Evolutionary conservation across 2,329 filamentous ascomycete species (phyloP), one percentile per base, ranked within the genome.

Genomic region (Fusarium anguioides): DNA sequence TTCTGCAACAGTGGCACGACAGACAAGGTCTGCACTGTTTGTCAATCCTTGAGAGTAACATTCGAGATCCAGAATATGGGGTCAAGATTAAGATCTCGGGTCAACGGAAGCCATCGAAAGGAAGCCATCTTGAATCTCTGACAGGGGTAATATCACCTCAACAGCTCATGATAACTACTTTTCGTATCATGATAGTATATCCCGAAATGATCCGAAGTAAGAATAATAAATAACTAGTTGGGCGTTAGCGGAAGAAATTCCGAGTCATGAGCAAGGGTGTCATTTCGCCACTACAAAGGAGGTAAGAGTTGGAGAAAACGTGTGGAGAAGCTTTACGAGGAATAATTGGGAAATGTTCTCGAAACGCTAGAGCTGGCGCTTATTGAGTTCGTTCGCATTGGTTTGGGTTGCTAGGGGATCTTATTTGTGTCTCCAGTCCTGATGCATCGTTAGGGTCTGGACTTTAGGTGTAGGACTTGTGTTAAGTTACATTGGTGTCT

Each of bases 201-300:
- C 12, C 51, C 66, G 66, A 69, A 35, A 64, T 46, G 59, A 55
- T 33, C 66, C 66, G 63, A 44, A 21, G 21, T 12, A 44, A 24
- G 44, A 27, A 26, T 21, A 11, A 27, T 24, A 42, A 26, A 18
- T 36, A 9, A 24, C 26, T 17, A 18, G 31, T 33, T 35, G 17
- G 18, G 24, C 20, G 7, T 39, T 9, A n/a, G 17, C 56, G 57
- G 35, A 55, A 55, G 35, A 5, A n/a, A n/a, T 55, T 55, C 58
- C 47, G 50, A 14, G 18, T 12, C 8, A 20, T 46, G 15, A 23
- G 21, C 44, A 35, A 21, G 33, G 20, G 29, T n/a, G n/a, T 35
- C 21, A 18, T 14, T n/a, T 60, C 20, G 48, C 54, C 48, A 47
- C 33, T 8, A 10, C 26, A 8, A 8, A 29, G 27, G 5, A 17